Evolutionary conservation across 2,329 filamentous ascomycete species (phyloP).

Genomic region (Venturiaceae sp.): DNA sequence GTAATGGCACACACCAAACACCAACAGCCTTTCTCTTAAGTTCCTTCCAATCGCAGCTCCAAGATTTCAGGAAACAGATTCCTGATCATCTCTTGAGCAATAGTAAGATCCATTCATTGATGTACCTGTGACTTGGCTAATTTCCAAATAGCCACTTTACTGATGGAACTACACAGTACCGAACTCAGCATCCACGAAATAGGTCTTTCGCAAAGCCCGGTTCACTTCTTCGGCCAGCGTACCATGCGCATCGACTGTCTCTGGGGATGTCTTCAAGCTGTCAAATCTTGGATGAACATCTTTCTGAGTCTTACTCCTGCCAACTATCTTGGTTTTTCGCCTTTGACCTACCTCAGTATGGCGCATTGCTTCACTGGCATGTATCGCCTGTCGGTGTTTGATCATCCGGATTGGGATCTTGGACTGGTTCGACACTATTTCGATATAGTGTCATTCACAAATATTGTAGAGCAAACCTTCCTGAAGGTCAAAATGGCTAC

Average conservation of each 20-base stretch:
- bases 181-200: background rate
- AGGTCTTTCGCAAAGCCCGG: background rate
- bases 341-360: conserved; percentile 24
- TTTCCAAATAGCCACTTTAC: too few species aligned
- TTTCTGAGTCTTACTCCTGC: conserved; percentile 15
- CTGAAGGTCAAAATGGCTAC: background rate
- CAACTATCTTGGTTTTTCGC: conserved; percentile 22
- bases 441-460: background rate
- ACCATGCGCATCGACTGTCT: background rate
- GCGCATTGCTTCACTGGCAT: conserved; percentile 27
- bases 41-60: background rate
- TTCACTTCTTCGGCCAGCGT: background rate
- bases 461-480: background rate
- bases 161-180: background rate
- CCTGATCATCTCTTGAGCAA: background rate
- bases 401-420: conserved; percentile 33
- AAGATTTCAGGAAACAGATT: background rate
- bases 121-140: too few species aligned
- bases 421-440: background rate
- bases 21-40: background rate
- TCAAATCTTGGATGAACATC: conserved; percentile 1
- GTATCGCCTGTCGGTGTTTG: conserved; percentile 29
- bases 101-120: too few species aligned
- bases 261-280: background rate
- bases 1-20: too few species aligned